Base-by-base conservation (phyloP, 345 rosid genomes). In the Moringa oleifera region DNA sequence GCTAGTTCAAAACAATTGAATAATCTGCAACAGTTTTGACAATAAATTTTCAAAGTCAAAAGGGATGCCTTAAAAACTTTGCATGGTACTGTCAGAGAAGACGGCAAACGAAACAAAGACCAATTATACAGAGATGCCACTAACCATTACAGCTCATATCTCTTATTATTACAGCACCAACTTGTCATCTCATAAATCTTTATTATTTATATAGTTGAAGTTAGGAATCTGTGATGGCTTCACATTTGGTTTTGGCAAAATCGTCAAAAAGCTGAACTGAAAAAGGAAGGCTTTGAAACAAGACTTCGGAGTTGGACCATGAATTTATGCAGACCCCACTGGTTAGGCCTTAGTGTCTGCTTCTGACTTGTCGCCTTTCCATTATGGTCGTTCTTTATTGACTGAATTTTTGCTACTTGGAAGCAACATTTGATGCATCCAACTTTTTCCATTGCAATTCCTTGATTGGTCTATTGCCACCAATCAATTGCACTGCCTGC, bases 141-240 rank as follows among this genome's bases (percentile, higher is more conserved):
- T 28, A 28, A 28, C 8, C 8, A 28, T 3, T 28, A 28, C 33
- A 28, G 8, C 33, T 28, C 33, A 28, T 28, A n/a, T n/a, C n/a
- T n/a, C n/a, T n/a, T n/a, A n/a, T n/a, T n/a, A n/a, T n/a, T n/a
- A n/a, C n/a, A n/a, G n/a, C n/a, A n/a, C n/a, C n/a, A n/a, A n/a
- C 33, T 28, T 28, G 33, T 28, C 33, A 28, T 28, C n/a, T n/a
- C n/a, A n/a, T n/a, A n/a, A n/a, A n/a, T n/a, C n/a, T n/a, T n/a
- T n/a, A n/a, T n/a, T n/a, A n/a, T n/a, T n/a, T n/a, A n/a, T n/a
- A n/a, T n/a, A n/a, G n/a, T n/a, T n/a, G n/a, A n/a, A n/a, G n/a
- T n/a, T n/a, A n/a, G 36, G 61, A 62, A 70, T 70, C 63, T 62
- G 16, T 6, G 25, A 21, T 53, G 61, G 17, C 53, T 74, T 65